phyloP scores from a whole-genome alignment of 441 rosid species.

The Biscutella laevigata region DNA sequence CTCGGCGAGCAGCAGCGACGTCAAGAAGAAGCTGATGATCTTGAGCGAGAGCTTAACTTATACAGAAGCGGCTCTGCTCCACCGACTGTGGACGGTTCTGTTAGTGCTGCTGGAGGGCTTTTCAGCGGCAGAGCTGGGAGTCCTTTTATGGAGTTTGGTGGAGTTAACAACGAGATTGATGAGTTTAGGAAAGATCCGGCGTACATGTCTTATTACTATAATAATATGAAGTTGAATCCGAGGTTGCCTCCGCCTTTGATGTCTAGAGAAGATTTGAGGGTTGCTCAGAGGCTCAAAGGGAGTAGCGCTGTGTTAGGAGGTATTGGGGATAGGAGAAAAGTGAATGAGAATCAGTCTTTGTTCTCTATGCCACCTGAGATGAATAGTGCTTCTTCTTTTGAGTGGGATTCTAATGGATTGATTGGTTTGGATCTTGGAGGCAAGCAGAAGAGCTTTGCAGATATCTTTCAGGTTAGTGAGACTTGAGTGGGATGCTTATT shows the following conservation, averaged over 20 bases:
- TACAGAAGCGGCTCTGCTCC: slow-evolving; percentile 96
- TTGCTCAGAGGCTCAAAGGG: slow-evolving; percentile 73
- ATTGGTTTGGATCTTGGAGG: slow-evolving; percentile 73
- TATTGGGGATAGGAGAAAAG: slow-evolving; percentile 75
- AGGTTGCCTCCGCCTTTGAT: slow-evolving; percentile 93
- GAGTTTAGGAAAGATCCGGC: slow-evolving; percentile 86
- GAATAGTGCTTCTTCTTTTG: slow-evolving; percentile 31
- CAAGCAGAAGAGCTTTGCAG: slow-evolving; percentile 78
- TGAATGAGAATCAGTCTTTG: slow-evolving; percentile 42
- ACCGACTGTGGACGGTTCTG: slow-evolving; percentile 88
- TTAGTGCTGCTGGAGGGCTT: slow-evolving; percentile 67
- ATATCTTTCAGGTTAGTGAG: slow-evolving; percentile 66
- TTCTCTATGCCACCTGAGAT: slow-evolving; percentile 71
- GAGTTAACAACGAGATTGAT: slow-evolving; percentile 44
- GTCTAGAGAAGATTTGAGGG: slow-evolving; percentile 85
- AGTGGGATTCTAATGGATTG: slow-evolving; percentile 78
- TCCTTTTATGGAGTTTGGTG: slow-evolving; percentile 31
- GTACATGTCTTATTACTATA: slow-evolving; percentile 66
- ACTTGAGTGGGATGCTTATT: neutral
- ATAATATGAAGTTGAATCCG: slow-evolving; percentile 82
- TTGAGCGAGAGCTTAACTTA: slow-evolving; percentile 69
- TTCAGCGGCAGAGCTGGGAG: slow-evolving; percentile 36
- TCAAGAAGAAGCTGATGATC: slow-evolving; percentile 52
- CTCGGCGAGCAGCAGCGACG: slow-evolving; percentile 60
- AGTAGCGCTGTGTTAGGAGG: slow-evolving; percentile 52